Evolutionary conservation across 1,284 basidiomycete species (phyloP), one percentile per base, ranked within the genome.

Genomic region (Ustilago sp.): DNA sequence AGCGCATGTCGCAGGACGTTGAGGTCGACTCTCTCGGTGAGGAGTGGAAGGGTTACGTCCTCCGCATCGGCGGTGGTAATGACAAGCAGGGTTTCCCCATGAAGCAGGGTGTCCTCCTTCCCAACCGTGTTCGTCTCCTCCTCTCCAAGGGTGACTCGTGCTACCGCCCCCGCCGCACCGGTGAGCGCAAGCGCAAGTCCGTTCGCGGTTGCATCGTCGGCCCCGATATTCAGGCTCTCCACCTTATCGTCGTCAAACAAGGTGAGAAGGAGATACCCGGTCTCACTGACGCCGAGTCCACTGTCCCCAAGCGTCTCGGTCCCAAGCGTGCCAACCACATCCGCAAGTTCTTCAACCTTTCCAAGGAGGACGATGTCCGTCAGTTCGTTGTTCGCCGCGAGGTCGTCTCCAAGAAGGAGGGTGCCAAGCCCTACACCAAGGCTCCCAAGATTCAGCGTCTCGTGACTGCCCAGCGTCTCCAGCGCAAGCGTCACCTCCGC

Each of bases 141-240:
- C 93, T 99, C 87, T 87, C 93, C 81, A 93, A 95, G 87, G 95
- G 95, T 75, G 94, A 98, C 91, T 97, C 95, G 43, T 98, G 96
- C 91, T 98, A 94, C 91, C 94, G 96, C 85, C 88, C 90, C 82
- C 94, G 95, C 87, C 93, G 95, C 87, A 89, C 90, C 65, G 96
- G 96, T 87, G 95, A 99, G 90, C 94, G 96, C 89, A 95, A 93
- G 90, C 93, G 96, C 90, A 98, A 98, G 90, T 97, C 94, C 82
- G 94, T 99, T 79, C 93, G 95, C 77, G 96, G 96, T 62, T 98
- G 95, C 91, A 98, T 87, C 73, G 94, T 98, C 87, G 94, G 93
- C 82, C 90, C 94, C 85, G 96, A 99, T 88, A 98, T 98, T 82
- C 93, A 94, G 79, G 96, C 97, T 79, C 92, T 98, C 82, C 93